Evolutionary conservation across 1,284 basidiomycete species (phyloP).

Genomic region (Fomitiporia mediterranea): DNA sequence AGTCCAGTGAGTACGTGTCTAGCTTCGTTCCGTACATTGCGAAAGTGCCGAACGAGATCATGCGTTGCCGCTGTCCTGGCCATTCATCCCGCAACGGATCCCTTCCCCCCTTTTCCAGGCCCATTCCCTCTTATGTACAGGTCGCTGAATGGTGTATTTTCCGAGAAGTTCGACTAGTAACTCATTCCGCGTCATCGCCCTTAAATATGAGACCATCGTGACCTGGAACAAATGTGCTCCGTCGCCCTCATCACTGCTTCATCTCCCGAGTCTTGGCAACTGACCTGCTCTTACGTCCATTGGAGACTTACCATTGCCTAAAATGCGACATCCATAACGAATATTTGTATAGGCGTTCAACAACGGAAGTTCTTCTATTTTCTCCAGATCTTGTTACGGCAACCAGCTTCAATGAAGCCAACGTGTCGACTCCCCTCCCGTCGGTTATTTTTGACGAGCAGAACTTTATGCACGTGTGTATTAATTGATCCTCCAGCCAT

Average conservation of each 20-base stretch:
- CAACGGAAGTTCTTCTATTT: not conserved
- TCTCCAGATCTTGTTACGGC: not conserved
- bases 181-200: constrained; percentile 7
- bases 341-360: too few species aligned
- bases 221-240: not conserved
- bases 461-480: too few species aligned
- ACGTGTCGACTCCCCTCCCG: too few species aligned
- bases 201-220: constrained; percentile 3
- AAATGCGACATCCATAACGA: not conserved
- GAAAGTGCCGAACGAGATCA: not conserved
- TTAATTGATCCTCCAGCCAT: too few species aligned
- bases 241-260: too few species aligned
- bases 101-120: not conserved
- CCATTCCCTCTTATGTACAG: not conserved
- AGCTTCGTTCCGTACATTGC: not conserved
- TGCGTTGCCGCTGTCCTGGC: not conserved
- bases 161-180: not conserved
- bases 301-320: not conserved
- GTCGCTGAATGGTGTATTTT: not conserved
- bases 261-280: not conserved
- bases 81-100: not conserved
- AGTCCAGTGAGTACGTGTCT: too few species aligned
- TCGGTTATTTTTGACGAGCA: too few species aligned
- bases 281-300: not conserved
- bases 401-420: too few species aligned